Conservation (phyloP, 164 flowering plant species). For the Buxus sempervirens region DNA sequence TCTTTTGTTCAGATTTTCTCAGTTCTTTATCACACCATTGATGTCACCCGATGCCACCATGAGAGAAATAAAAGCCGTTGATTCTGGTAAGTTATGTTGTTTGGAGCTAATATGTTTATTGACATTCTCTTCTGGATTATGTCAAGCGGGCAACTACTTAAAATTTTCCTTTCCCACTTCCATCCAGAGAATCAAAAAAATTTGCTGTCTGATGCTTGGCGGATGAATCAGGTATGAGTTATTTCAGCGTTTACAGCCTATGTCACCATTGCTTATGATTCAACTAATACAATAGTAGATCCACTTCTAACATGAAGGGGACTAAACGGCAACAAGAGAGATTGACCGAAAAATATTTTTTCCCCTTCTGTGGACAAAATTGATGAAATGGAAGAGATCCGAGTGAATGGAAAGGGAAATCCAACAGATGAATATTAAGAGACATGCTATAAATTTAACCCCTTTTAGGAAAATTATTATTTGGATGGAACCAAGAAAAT, state of each 20-base stretch:
- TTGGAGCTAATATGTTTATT: neutral
- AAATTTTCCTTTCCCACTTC: conserved; percentile 10
- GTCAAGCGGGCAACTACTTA: conserved; percentile 1
- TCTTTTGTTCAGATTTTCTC: conserved; percentile 67
- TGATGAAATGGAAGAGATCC: no score
- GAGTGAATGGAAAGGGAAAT: no score
- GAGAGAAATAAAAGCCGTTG: conserved; percentile 96
- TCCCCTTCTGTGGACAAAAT: no score
- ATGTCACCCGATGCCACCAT: conserved; percentile 96
- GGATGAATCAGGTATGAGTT: conserved; percentile 79
- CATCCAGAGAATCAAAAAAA: conserved; percentile 84
- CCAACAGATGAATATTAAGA: no score
- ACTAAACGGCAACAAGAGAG: no score
- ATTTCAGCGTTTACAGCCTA: conserved; percentile 6
- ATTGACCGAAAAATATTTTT: no score
- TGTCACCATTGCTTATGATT: neutral
- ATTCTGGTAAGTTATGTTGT: conserved; percentile 61
- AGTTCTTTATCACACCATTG: conserved; percentile 87
- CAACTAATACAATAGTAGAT: no score
- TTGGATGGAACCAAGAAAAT: no score
- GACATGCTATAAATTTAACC: no score
- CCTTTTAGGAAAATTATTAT: no score
- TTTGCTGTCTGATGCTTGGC: conserved; percentile 82
- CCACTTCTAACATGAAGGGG: no score
- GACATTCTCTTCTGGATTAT: neutral